Percentiles rank a stretch among this genome's conserved stretches.
phyloP scores from a whole-genome alignment of 257 asterid genomes.

The Mitragyna speciosa region DNA sequence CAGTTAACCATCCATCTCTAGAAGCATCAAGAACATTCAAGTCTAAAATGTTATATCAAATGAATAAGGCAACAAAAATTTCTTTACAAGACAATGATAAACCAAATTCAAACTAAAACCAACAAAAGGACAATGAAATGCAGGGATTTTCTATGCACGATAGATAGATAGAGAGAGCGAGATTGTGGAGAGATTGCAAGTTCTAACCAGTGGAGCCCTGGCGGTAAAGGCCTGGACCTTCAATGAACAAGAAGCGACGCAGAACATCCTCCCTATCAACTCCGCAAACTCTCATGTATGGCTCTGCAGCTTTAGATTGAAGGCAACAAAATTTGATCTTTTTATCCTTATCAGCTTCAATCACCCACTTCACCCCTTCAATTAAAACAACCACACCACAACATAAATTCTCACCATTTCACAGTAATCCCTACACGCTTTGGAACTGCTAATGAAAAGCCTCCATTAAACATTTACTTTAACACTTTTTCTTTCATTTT shows the following conservation, averaged over 20 bases:
- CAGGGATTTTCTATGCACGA: not conserved
- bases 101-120: not conserved
- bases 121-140: not conserved
- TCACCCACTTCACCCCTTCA: slow-evolving; percentile 87
- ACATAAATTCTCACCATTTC: not conserved
- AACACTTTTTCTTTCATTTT: too few species aligned
- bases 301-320: slow-evolving; percentile 92
- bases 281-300: slow-evolving; percentile 68
- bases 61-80: not conserved
- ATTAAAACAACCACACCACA: slow-evolving; percentile 10
- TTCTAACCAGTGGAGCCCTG: slow-evolving; percentile 82
- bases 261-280: slow-evolving; percentile 69
- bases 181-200: not conserved
- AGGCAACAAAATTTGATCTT: slow-evolving; percentile 87
- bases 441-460: too few species aligned
- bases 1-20: not conserved
- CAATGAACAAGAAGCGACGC: slow-evolving; percentile 75
- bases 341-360: slow-evolving; percentile 63
- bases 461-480: too few species aligned
- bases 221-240: slow-evolving; percentile 76
- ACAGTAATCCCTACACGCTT: not conserved
- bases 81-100: not conserved
- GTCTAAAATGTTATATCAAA: not conserved
- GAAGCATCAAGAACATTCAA: not conserved
- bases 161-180: not conserved